Evolutionary conservation across 495 filamentous ascomycete species (phyloP).

Genomic region (Talaromyces adpressus): DNA sequence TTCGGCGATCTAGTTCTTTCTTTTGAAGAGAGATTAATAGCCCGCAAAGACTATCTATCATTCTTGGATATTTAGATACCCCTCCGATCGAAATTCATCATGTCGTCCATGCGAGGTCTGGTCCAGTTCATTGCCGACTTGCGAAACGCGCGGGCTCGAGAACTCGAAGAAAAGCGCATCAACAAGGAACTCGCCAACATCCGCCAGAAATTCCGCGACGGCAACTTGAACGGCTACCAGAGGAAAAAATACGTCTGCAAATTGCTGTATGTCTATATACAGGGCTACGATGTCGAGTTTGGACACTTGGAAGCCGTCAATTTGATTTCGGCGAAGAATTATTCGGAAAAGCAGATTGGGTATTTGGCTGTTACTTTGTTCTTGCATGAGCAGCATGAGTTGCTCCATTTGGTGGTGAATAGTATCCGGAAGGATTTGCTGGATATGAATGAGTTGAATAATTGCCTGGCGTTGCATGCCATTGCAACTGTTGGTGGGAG

Average conservation of each 20-base stretch:
- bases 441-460: conserved; percentile 94
- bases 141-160: conserved; percentile 87
- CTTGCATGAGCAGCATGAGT: conserved; percentile 92
- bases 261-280: conserved; percentile 97
- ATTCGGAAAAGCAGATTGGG: conserved; percentile 99
- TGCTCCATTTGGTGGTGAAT: conserved; percentile 94
- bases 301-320: conserved; percentile 98
- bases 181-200: conserved; percentile 99
- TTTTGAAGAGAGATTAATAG: not conserved
- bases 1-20: not conserved
- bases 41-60: not conserved
- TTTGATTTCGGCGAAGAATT: conserved; percentile 91
- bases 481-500: conserved; percentile 96
- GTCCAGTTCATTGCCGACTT: conserved; percentile 99
- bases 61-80: not conserved
- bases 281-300: conserved; percentile 99
- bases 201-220: conserved; percentile 69
- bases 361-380: conserved; percentile 97
- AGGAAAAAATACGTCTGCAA: conserved; percentile 99
- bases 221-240: conserved; percentile 87
- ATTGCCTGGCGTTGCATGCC: conserved; percentile 95
- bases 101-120: conserved; percentile 77
- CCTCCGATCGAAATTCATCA: conserved; percentile 8
- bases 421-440: conserved; percentile 94
- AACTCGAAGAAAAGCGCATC: conserved; percentile 97